Conservation (phyloP, 169 alveolate genomes). For the Babesia caballi region DNA sequence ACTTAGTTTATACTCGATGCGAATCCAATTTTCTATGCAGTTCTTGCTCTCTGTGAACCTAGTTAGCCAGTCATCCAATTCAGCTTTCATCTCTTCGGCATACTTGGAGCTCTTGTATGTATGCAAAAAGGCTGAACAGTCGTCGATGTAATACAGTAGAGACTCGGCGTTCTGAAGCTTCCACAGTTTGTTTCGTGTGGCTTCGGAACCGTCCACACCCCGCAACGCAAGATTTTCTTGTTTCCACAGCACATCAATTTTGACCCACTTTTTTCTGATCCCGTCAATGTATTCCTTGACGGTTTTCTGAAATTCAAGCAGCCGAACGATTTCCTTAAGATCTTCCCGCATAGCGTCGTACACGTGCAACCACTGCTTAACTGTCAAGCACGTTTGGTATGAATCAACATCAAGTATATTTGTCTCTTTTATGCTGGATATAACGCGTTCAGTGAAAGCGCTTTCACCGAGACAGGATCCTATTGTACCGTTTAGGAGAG, state of each 20-base stretch:
- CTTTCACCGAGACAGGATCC: neutral
- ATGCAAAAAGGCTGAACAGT: neutral
- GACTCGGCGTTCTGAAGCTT: neutral
- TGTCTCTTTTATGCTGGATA: neutral
- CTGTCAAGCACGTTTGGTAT: neutral
- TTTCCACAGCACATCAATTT: neutral
- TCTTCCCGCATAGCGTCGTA: neutral
- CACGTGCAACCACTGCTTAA: neutral
- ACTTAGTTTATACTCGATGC: neutral
- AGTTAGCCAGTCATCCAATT: neutral
- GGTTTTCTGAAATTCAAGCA: neutral
- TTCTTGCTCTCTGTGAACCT: neutral
- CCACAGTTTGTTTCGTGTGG: neutral
- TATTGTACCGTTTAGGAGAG: neutral
- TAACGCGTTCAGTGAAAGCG: neutral
- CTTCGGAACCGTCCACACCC: neutral
- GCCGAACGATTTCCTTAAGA: neutral
- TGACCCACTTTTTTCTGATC: neutral
- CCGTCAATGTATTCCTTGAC: neutral
- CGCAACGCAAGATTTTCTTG: neutral
- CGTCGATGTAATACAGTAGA: neutral
- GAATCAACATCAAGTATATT: too few relatives aligned
- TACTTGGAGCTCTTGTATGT: slow-evolving; percentile 7
- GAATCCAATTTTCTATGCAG: neutral
- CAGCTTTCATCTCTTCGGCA: slow-evolving; percentile 3